Conservation (phyloP, 208 protist species). For the Leishmania turanica region DNA sequence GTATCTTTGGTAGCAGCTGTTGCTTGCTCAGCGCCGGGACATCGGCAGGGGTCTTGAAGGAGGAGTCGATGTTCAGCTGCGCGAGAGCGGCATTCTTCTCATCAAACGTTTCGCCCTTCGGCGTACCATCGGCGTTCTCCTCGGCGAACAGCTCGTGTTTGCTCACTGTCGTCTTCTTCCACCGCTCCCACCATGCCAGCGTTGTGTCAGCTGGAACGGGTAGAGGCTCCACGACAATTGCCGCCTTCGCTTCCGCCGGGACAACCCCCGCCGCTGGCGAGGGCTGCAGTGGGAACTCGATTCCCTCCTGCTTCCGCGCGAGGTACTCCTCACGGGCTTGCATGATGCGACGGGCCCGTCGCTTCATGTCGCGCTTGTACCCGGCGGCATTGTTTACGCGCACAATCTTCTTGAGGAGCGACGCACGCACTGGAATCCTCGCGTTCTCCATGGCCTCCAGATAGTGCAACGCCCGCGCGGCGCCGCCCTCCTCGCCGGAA, state of each 20-base stretch:
- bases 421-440: constrained; percentile 65
- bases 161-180: constrained; percentile 73
- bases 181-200: constrained; percentile 87
- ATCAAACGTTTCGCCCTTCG: constrained; percentile 74
- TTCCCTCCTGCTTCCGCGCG: constrained; percentile 62
- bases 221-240: constrained; percentile 37
- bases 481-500: constrained; percentile 90
- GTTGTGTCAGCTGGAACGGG: constrained; percentile 64
- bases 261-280: neutral
- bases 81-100: constrained; percentile 87
- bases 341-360: constrained; percentile 91
- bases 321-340: constrained; percentile 89
- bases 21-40: constrained; percentile 59
- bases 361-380: constrained; percentile 94
- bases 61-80: constrained; percentile 79
- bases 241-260: neutral
- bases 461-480: constrained; percentile 83
- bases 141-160: constrained; percentile 90
- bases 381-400: constrained; percentile 84
- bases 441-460: constrained; percentile 90
- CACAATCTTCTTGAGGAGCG: constrained; percentile 87
- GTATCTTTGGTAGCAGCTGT: constrained; percentile 69
- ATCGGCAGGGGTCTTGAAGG: constrained; percentile 61
- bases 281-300: constrained; percentile 26
- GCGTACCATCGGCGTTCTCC: constrained; percentile 80